Base-by-base conservation (phyloP, 108 stramenopile species). In the Heterococcus sp. region DNA sequence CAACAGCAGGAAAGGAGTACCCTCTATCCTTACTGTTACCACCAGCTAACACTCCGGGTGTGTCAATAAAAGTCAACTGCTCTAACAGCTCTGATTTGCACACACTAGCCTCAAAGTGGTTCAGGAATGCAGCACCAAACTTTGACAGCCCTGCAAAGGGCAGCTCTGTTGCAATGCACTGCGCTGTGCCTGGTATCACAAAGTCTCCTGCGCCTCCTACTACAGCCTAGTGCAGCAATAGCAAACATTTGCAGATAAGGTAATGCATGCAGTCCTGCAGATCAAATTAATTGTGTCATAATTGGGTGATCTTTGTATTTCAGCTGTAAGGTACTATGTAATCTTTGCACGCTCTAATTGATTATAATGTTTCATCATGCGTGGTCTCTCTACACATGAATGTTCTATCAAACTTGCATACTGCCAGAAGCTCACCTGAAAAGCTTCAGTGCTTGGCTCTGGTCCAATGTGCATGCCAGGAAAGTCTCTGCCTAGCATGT, bases 381-480 rank as follows among this genome's bases (percentile, higher is more conserved):
- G n/a, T n/a, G n/a, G n/a, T n/a, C n/a, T n/a, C n/a, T n/a, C n/a
- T n/a, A n/a, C n/a, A n/a, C n/a, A n/a, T n/a, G n/a, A n/a, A n/a
- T n/a, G n/a, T n/a, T n/a, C n/a, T n/a, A n/a, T n/a, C n/a, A n/a
- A n/a, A n/a, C n/a, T n/a, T n/a, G n/a, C n/a, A n/a, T n/a, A n/a
- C n/a, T n/a, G n/a, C n/a, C n/a, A n/a, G 29, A 32, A 30, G 11
- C 64, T 27, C 64, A 72, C 84, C 34, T 83, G 74, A 72, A 86
- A 86, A 29, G 77, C 3, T 31, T 78, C 85, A 0, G 85, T 79
- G 32, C 71, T 84, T 30, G 85, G 83, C 39, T 86, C 85, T 31
- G 85, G 85, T 14, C 85, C 85, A 35, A 86, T 78, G 65, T 86
- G 83, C 30, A 84, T 84, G 39, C 46, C 72, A n/a, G 84, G 84